Evolutionary conservation across 2,329 filamentous ascomycete genomes (phyloP).

Genomic region (Shiraia bambusicola): DNA sequence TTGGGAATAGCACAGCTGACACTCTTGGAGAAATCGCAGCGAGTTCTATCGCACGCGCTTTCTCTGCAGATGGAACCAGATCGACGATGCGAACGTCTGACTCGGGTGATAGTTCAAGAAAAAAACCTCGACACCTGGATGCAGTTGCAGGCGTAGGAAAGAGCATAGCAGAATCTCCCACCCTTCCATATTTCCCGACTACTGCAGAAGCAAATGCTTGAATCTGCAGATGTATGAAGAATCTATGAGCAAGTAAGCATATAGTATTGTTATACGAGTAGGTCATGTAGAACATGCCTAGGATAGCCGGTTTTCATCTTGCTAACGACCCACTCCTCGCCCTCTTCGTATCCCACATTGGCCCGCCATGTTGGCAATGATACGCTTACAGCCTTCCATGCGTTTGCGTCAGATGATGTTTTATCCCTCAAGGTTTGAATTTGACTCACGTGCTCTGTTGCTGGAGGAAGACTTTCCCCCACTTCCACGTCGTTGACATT

Average conservation of each 20-base stretch:
- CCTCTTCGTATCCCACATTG: conserved; percentile 93
- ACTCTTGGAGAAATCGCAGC: conserved; percentile 49
- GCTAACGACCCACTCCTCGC: conserved; percentile 78
- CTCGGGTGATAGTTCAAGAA: conserved; percentile 60
- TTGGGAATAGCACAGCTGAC: conserved; percentile 66
- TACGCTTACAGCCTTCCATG: conserved; percentile 81
- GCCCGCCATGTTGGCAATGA: conserved; percentile 90
- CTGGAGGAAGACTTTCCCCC: conserved; percentile 42
- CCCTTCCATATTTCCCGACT: conserved; percentile 61
- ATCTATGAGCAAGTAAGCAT: conserved; percentile 57
- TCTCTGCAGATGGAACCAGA: conserved; percentile 62
- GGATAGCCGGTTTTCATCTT: conserved; percentile 92
- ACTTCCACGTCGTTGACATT: conserved; percentile 37
- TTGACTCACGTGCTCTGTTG: conserved; percentile 45
- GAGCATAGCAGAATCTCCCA: conserved; percentile 71
- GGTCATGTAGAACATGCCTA: conserved; percentile 54
- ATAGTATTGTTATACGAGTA: conserved; percentile 4
- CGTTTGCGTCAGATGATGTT: conserved; percentile 21
- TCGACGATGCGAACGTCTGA: conserved; percentile 60
- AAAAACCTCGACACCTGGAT: conserved; percentile 72
- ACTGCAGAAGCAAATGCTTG: conserved; percentile 71
- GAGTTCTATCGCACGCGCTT: conserved; percentile 50
- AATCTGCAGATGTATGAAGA: conserved; percentile 88
- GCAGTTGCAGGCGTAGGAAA: conserved; percentile 75
- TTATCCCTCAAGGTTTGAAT: conserved; percentile 1